Evolutionary conservation across 2,329 filamentous ascomycete genomes (phyloP).

Genomic region (Sarocladium strictum): DNA sequence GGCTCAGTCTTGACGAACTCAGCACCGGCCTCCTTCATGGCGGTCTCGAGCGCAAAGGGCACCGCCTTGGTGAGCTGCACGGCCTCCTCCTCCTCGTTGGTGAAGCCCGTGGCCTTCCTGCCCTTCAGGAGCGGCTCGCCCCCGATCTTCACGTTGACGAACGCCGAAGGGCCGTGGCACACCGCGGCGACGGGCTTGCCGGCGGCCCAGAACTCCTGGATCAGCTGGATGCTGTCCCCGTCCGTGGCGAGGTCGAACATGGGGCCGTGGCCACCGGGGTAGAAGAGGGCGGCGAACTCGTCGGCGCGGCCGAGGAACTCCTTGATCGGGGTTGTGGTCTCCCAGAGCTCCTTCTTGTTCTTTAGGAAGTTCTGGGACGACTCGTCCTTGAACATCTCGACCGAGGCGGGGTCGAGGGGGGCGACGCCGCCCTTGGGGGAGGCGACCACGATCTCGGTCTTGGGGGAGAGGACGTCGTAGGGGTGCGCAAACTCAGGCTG

Average conservation of each 20-base stretch:
- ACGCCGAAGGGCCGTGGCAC: conserved; percentile 62
- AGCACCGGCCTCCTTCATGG: conserved; percentile 45
- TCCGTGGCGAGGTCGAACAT: conserved; percentile 63
- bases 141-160: conserved; percentile 50
- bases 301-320: conserved; percentile 48
- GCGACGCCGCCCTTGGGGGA: conserved; percentile 58
- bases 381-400: conserved; percentile 51
- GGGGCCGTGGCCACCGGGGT: conserved; percentile 54
- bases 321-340: conserved; percentile 53
- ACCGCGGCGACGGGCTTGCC: conserved; percentile 61
- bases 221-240: conserved; percentile 49
- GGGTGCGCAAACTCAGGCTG: conserved; percentile 61
- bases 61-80: conserved; percentile 42
- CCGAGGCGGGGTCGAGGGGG: conserved; percentile 53
- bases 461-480: conserved; percentile 49
- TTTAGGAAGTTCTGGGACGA: conserved; percentile 48
- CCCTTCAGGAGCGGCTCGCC: conserved; percentile 50
- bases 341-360: conserved; percentile 54
- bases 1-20: conserved; percentile 49
- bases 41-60: conserved; percentile 54
- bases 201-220: conserved; percentile 54
- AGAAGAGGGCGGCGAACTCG: conserved; percentile 59
- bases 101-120: conserved; percentile 55
- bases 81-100: conserved; percentile 50
- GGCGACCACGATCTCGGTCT: conserved; percentile 49